Percentiles rank a stretch among this genome's conserved stretches.
phyloP scores from a whole-genome alignment of 1,284 basidiomycete species.

The Ustilago shanxiensis region DNA sequence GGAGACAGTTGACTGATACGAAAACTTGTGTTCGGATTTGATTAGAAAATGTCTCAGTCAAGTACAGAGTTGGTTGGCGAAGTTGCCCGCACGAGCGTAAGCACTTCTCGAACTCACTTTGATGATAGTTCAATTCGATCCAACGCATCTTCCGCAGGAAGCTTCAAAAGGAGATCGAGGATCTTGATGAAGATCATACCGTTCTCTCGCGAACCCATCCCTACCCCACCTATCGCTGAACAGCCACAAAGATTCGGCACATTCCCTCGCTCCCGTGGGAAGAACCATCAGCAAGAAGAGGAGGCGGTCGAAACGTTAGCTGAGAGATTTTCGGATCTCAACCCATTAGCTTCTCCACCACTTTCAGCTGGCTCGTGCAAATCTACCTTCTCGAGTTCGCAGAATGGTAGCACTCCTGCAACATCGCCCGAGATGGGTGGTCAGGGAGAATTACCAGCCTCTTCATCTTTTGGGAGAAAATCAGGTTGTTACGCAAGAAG shows the following conservation, averaged over 20 bases:
- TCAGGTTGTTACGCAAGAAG: slow-evolving; percentile 18
- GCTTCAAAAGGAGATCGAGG: slow-evolving; percentile 20
- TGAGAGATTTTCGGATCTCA: slow-evolving; percentile 13
- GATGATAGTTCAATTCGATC: slow-evolving; percentile 19
- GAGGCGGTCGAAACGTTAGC: slow-evolving; percentile 25
- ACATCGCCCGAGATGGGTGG: slow-evolving; percentile 27
- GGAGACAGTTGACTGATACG: too few relatives aligned
- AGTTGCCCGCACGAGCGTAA: slow-evolving; percentile 39
- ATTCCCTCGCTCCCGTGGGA: slow-evolving; percentile 19
- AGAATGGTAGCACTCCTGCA: slow-evolving; percentile 6
- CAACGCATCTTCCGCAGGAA: slow-evolving; percentile 11
- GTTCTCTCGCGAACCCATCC: slow-evolving; percentile 14
- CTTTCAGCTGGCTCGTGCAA: slow-evolving; percentile 17
- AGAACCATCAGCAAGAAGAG: neutral
- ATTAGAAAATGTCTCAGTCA: slow-evolving; percentile 42
- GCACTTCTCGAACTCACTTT: neutral
- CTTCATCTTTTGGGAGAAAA: neutral
- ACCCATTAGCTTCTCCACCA: slow-evolving; percentile 12
- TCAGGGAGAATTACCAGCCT: neutral
- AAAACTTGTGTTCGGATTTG: too few relatives aligned
- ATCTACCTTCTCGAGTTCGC: slow-evolving; percentile 11
- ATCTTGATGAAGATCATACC: slow-evolving; percentile 53
- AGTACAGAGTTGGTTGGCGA: slow-evolving; percentile 44
- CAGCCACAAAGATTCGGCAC: slow-evolving; percentile 14
- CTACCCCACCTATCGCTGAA: neutral